phyloP scores from a whole-genome alignment of 257 asterid genomes.

The Galeopsis tetrahit region DNA sequence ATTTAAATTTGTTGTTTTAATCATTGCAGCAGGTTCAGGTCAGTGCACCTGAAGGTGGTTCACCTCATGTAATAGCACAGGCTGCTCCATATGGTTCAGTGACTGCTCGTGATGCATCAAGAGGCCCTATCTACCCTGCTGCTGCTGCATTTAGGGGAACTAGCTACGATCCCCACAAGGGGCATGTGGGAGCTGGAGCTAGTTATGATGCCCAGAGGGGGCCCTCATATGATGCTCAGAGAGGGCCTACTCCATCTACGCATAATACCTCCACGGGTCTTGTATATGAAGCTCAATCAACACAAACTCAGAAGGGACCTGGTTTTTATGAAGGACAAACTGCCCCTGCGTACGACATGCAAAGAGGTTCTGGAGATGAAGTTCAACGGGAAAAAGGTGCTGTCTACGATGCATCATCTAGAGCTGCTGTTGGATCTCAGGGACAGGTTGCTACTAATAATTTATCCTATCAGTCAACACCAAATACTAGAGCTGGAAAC shows the following conservation, averaged over 20 bases:
- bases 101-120: slow-evolving; percentile 50
- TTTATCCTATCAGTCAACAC: slow-evolving; percentile 47
- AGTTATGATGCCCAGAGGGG: slow-evolving; percentile 50
- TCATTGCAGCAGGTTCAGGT: slow-evolving; percentile 53
- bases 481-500: slow-evolving; percentile 47
- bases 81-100: slow-evolving; percentile 49
- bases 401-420: slow-evolving; percentile 48
- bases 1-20: slow-evolving; percentile 1
- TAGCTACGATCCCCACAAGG: slow-evolving; percentile 53
- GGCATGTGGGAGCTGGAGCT: slow-evolving; percentile 39
- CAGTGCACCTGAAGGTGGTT: slow-evolving; percentile 34
- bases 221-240: slow-evolving; percentile 41
- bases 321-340: slow-evolving; percentile 57
- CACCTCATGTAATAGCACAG: slow-evolving; percentile 55
- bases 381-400: slow-evolving; percentile 44
- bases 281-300: slow-evolving; percentile 38
- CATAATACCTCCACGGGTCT: slow-evolving; percentile 34
- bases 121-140: slow-evolving; percentile 43
- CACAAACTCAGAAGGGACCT: slow-evolving; percentile 31
- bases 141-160: slow-evolving; percentile 40
- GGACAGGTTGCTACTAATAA: slow-evolving; percentile 52
- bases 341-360: slow-evolving; percentile 50
- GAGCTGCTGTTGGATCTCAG: slow-evolving; percentile 56
- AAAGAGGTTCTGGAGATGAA: slow-evolving; percentile 60
- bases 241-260: slow-evolving; percentile 41